Conservation (phyloP, 345 rosid genomes). For the Carallia pectinifolia region DNA sequence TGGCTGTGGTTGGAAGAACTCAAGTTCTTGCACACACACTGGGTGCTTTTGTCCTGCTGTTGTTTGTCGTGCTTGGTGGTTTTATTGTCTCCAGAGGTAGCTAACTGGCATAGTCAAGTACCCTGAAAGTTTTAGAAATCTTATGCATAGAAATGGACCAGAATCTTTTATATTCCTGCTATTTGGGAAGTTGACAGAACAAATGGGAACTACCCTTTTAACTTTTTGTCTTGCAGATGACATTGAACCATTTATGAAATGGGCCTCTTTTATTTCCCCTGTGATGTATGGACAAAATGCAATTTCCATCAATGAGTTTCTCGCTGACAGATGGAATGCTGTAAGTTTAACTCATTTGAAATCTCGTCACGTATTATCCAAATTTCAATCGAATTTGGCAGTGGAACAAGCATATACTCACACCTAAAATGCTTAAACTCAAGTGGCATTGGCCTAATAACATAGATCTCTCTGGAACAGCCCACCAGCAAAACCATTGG, state of each 20-base stretch:
- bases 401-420: too few relatives aligned
- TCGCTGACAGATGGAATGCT: not conserved
- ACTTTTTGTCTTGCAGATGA: not conserved
- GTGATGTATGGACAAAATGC: not conserved
- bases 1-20: not conserved
- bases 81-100: not conserved
- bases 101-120: not conserved
- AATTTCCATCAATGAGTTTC: not conserved
- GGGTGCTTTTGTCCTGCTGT: not conserved
- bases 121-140: not conserved
- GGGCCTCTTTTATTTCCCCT: slow-evolving; percentile 1
- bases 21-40: slow-evolving; percentile 1
- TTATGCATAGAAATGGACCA: not conserved
- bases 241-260: not conserved
- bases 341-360: not conserved
- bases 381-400: not conserved
- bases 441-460: not conserved
- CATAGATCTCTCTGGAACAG: not conserved
- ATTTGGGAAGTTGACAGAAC: not conserved
- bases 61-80: not conserved
- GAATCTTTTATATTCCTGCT: not conserved
- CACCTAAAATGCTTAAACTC: too few relatives aligned
- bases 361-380: not conserved
- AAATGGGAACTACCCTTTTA: not conserved
- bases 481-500: not conserved